Base-by-base conservation (phyloP, 345 rosid genomes). In the Pistacia atlantica region DNA sequence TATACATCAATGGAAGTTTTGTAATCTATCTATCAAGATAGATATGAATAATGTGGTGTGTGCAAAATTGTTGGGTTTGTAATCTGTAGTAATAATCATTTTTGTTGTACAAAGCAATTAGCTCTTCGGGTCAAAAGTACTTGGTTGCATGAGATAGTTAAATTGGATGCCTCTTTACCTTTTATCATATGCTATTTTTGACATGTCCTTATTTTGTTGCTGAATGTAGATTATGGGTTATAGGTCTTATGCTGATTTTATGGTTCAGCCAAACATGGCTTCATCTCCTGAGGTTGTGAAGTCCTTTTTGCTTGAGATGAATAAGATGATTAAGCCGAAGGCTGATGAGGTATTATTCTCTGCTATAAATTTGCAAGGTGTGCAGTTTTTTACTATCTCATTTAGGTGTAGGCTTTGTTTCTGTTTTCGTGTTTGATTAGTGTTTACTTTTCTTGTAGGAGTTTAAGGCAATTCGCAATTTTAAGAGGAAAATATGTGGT, bases 291-390 rank as follows among this genome's bases (percentile, higher is more conserved):
- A 85, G 77, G 92, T 92, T 71, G 91, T 92, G 74, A 87, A 68
- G 75, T 88, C 98, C 56, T 92, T 96, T 85, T 80, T 96, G 80
- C 82, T 83, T 80, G 94, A 93, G 86, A 85, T 96, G 95, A 92
- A 93, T 83, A 80, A 82, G 81, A 87, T 88, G 82, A 81, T 92
- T 74, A 90, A 84, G 79, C 85, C 88, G 82, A 91, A 81, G 85
- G 98, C 97, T 52, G 93, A 92, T 79, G 76, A 90, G 97, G 98
- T 95, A 84, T 74, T 65, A 14, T 73, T 62, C 35, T 75, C 73
- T 61, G 57, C 25, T 18, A 56, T 54, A 77, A 71, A 71, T 33
- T 76, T 22, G 33, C 66, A 71, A 59, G 63, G 18, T 28, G 48
- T 52, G n/a, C 38, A 61, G 49, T 9, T 73, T 62, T 33, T 49